A percentile compares a stretch with the other conserved stretches of the same genome.
Conservation (phyloP, 2,329 filamentous ascomycete genomes). For the Aspergillus viridinutans region DNA sequence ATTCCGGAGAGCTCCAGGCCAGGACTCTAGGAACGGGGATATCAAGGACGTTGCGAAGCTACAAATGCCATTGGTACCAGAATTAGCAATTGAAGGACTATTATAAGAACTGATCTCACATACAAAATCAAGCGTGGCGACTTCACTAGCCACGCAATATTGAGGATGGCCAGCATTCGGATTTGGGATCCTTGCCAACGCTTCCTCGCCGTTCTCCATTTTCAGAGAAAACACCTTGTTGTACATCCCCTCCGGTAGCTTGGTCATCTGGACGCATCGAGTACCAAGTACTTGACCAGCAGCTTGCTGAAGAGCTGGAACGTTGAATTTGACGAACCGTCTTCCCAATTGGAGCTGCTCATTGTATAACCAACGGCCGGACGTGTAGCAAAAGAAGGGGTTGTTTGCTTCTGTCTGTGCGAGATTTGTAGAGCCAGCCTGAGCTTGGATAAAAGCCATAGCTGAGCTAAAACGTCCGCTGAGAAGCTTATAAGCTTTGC, state of each 20-base stretch:
- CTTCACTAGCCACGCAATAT: slow-evolving; percentile 17
- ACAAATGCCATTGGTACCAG: too few species aligned
- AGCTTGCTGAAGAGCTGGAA: slow-evolving; percentile 25
- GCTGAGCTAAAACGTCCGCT: too few species aligned
- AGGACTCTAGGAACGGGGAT: not conserved
- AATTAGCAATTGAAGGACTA: too few species aligned
- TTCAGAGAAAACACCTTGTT: slow-evolving; percentile 26
- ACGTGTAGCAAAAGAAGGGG: slow-evolving; percentile 22
- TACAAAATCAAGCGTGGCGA: slow-evolving; percentile 22
- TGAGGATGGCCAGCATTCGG: slow-evolving; percentile 12
- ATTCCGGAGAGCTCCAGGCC: not conserved
- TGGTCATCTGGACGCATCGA: slow-evolving; percentile 26
- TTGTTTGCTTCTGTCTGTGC: not conserved
- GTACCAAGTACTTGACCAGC: slow-evolving; percentile 22
- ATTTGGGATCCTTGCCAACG: slow-evolving; percentile 17
- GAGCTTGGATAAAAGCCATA: too few species aligned
- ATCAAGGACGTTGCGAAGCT: not conserved
- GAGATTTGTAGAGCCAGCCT: not conserved
- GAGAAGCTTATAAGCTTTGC: too few species aligned
- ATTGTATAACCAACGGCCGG: slow-evolving; percentile 32
- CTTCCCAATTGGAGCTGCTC: slow-evolving; percentile 27
- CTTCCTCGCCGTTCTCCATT: slow-evolving; percentile 10
- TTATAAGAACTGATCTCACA: not conserved
- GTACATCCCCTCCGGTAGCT: slow-evolving; percentile 22
- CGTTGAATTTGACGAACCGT: slow-evolving; percentile 31